These are phyloP conservation scores for Alternaria arborescens DNA, from an alignment of 2,329 filamentous ascomycete species.

Conservation along the genomic window DNA sequence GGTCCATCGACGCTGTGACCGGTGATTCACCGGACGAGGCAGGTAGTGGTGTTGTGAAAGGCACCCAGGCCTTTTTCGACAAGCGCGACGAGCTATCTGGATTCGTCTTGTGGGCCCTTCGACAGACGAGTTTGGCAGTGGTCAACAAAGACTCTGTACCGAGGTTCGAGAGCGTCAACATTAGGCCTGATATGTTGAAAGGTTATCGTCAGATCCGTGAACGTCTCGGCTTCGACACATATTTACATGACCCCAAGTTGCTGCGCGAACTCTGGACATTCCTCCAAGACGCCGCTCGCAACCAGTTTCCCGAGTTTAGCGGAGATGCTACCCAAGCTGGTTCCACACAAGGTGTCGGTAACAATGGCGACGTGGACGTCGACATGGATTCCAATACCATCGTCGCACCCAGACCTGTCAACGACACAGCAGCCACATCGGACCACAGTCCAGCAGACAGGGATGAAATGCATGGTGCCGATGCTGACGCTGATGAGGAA, in stretches of 20 bases:
- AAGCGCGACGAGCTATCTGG: background rate
- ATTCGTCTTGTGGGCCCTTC: background rate
- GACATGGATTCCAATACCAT: background rate
- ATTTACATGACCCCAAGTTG: background rate
- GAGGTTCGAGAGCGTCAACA: too few relatives aligned
- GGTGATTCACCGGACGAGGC: too few relatives aligned
- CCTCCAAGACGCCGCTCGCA: background rate
- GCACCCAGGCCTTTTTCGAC: background rate
- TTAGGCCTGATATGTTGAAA: background rate
- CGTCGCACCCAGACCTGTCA: background rate
- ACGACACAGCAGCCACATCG: background rate
- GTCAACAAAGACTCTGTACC: background rate
- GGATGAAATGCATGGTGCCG: background rate
- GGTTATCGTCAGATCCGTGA: background rate
- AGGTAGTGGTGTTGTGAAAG: background rate
- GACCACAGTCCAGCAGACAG: background rate
- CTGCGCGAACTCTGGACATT: background rate
- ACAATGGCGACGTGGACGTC: background rate
- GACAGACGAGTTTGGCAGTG: background rate
- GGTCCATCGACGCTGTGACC: too few relatives aligned
- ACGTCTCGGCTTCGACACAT: background rate
- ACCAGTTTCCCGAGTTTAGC: background rate
- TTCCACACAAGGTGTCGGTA: background rate
- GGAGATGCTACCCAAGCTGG: background rate
- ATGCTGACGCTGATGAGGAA: background rate